A percentile compares a stretch with the other conserved stretches of the same genome.
These are phyloP conservation scores for Globisporangium takayamanum DNA, from an alignment of 352 stramenopile species.

Conservation along the genomic window DNA sequence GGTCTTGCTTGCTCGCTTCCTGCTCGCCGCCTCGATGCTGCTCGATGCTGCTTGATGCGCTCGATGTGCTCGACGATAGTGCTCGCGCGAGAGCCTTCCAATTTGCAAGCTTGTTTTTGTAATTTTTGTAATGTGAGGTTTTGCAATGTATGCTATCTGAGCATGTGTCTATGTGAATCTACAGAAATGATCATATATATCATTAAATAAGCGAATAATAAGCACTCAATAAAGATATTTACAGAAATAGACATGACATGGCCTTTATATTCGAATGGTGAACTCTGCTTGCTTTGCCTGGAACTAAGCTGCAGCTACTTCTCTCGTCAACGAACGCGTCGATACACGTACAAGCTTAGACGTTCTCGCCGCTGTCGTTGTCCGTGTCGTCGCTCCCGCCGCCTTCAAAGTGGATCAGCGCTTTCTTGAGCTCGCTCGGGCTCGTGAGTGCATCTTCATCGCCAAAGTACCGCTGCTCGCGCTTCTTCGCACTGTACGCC, in stretches of 20 bases:
- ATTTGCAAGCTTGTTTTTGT: neutral
- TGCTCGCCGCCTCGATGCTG: neutral
- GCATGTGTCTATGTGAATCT: neutral
- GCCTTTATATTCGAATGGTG: too few species aligned
- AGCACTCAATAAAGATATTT: neutral
- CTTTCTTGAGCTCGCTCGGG: slow-evolving; percentile 51
- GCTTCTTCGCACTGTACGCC: slow-evolving; percentile 23
- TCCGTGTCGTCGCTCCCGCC: slow-evolving; percentile 26
- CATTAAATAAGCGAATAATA: neutral
- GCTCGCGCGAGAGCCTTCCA: slow-evolving; percentile 4
- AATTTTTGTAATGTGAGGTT: neutral
- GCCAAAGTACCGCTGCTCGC: slow-evolving; percentile 21
- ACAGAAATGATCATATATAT: neutral
- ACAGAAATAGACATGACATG: too few species aligned
- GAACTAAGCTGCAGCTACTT: too few species aligned
- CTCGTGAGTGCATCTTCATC: slow-evolving; percentile 3
- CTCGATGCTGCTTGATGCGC: neutral
- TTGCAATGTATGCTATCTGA: neutral
- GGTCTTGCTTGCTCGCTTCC: neutral
- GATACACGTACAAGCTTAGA: slow-evolving; percentile 1
- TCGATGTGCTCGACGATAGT: neutral
- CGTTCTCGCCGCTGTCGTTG: slow-evolving; percentile 14
- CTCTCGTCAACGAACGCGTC: neutral
- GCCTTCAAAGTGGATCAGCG: slow-evolving; percentile 52
- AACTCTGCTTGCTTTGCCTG: too few species aligned